Percentiles rank a stretch among this genome's conserved stretches.
Evolutionary conservation across 2,329 filamentous ascomycete species (phyloP).

Genomic region (Aspergillus chevalieri): DNA sequence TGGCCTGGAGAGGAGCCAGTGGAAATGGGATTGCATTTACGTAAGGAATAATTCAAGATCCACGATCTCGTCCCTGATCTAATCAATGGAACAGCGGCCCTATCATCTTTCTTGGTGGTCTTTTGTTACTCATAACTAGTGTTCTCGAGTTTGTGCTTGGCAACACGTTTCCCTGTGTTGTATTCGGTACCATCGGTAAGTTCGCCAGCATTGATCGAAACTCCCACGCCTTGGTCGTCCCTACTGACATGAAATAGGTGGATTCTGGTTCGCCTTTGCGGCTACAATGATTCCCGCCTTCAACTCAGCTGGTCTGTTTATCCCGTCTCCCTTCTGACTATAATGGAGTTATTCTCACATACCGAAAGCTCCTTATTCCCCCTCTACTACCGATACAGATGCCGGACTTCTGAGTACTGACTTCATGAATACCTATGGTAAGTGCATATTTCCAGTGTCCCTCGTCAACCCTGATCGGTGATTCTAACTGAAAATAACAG

Average conservation of each 20-base stretch:
- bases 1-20: slow-evolving; percentile 22
- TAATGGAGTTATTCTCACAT: slow-evolving; percentile 43
- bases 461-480: background rate
- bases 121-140: slow-evolving; percentile 48
- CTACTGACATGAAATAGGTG: slow-evolving; percentile 17
- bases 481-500: background rate
- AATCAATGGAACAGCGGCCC: slow-evolving; percentile 32
- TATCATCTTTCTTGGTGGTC: slow-evolving; percentile 50
- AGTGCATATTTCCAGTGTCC: background rate
- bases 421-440: slow-evolving; percentile 22
- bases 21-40: slow-evolving; percentile 20
- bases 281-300: slow-evolving; percentile 50
- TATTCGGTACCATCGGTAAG: slow-evolving; percentile 49
- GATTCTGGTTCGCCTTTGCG: slow-evolving; percentile 54
- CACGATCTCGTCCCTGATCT: background rate
- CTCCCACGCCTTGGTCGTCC: background rate
- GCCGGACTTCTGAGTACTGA: slow-evolving; percentile 15
- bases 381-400: slow-evolving; percentile 18
- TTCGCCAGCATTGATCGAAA: background rate
- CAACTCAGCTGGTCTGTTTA: slow-evolving; percentile 44
- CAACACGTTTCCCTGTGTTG: slow-evolving; percentile 55
- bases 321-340: slow-evolving; percentile 18
- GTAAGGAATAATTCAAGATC: slow-evolving; percentile 11
- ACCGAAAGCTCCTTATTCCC: slow-evolving; percentile 19
- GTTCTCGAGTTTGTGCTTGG: slow-evolving; percentile 54